A percentile compares a stretch with the other conserved stretches of the same genome.
phyloP scores from a whole-genome alignment of 225 moss, liverwort and hornwort species.

The Rhytidiadelphus loreus region DNA sequence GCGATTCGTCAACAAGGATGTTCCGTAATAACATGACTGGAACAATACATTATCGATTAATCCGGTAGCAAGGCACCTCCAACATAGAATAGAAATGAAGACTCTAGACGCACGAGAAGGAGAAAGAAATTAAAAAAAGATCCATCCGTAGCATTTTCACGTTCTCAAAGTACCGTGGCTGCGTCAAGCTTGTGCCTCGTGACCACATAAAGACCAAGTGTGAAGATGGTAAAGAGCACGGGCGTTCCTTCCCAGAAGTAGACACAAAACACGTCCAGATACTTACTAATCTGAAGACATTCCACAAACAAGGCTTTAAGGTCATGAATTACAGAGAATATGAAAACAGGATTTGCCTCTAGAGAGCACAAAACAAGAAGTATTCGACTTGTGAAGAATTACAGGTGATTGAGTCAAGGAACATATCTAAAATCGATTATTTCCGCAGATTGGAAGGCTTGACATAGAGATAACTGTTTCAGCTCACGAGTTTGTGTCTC shows the following conservation, averaged over 20 bases:
- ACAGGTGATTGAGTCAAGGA: not conserved
- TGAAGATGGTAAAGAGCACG: constrained; percentile 78
- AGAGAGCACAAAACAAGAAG: not conserved
- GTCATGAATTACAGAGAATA: not conserved
- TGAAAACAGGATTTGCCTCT: not conserved
- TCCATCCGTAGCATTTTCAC: not conserved
- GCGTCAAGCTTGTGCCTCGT: constrained; percentile 75
- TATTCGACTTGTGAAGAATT: not conserved
- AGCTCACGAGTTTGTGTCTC: constrained; percentile 73
- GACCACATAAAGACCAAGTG: constrained; percentile 74
- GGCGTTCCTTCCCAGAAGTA: constrained; percentile 96
- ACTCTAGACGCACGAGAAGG: not conserved
- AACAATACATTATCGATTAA: not conserved
- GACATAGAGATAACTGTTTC: constrained; percentile 69
- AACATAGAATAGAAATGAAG: not conserved
- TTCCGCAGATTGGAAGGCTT: not conserved
- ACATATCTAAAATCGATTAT: not conserved
- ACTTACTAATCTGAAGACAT: constrained; percentile 60
- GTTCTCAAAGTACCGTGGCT: constrained; percentile 49
- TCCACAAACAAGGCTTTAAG: not conserved
- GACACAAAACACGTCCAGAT: constrained; percentile 87
- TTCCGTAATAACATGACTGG: not conserved
- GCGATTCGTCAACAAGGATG: not conserved
- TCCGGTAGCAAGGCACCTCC: not conserved
- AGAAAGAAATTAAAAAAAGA: not conserved